Evolutionary conservation across 306 rosid genomes (phyloP).

Genomic region (Rubus parviflorus): DNA sequence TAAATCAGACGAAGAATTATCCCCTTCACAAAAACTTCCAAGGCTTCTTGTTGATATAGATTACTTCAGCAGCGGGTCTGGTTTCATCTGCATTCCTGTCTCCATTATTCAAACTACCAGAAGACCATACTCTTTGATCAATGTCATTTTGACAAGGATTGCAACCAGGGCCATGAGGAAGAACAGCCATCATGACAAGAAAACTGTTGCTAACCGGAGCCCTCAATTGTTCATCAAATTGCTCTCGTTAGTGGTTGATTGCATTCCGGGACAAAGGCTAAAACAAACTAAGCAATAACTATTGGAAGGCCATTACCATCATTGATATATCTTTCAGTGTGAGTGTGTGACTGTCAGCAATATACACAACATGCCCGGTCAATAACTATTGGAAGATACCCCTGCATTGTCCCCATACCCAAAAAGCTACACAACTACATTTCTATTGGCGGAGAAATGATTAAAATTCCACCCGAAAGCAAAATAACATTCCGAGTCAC

Average conservation of each 20-base stretch:
- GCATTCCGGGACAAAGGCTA: too few relatives aligned
- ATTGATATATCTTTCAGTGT: too few relatives aligned
- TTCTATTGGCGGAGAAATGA: too few relatives aligned
- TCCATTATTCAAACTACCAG: conserved; percentile 28
- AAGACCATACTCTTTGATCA: conserved; percentile 27
- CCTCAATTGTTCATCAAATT: conserved; percentile 6
- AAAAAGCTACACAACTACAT: too few relatives aligned
- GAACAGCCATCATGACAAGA: conserved; percentile 51
- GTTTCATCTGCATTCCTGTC: conserved; percentile 36
- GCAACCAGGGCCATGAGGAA: conserved; percentile 73
- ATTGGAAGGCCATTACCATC: too few relatives aligned
- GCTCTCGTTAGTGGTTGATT: too few relatives aligned
- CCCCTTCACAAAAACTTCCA: conserved; percentile 47
- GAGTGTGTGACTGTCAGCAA: too few relatives aligned
- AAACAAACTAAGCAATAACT: too few relatives aligned
- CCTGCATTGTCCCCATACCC: too few relatives aligned
- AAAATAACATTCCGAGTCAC: background rate
- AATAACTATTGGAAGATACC: too few relatives aligned
- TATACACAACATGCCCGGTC: too few relatives aligned
- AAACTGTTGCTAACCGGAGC: conserved; percentile 32
- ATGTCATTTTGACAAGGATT: conserved; percentile 74
- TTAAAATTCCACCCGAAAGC: too few relatives aligned
- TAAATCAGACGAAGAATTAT: conserved; percentile 52
- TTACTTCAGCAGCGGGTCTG: conserved; percentile 39
- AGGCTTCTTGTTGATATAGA: conserved; percentile 41